These are phyloP conservation scores for Platanus orientalis DNA, from an alignment of 164 flowering plant genomes.

Conservation along the genomic window DNA sequence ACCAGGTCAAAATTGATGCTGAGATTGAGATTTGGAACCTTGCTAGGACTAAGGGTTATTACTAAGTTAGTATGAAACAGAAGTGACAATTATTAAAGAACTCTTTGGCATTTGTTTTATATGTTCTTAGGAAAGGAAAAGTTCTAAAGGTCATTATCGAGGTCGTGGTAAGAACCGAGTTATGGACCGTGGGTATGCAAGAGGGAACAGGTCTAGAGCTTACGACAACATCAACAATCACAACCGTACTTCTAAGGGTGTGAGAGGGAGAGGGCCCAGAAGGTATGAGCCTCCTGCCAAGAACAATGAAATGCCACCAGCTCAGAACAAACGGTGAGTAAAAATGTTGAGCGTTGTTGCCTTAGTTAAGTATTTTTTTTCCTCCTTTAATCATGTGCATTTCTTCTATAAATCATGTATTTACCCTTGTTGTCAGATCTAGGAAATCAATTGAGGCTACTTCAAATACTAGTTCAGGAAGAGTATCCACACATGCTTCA, in stretches of 20 bases:
- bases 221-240: slow-evolving; percentile 36
- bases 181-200: slow-evolving; percentile 46
- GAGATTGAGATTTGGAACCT: too few species aligned
- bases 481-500: slow-evolving; percentile 27
- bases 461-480: slow-evolving; percentile 35
- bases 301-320: slow-evolving; percentile 29
- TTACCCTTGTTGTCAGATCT: slow-evolving; percentile 27
- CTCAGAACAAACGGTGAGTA: slow-evolving; percentile 66
- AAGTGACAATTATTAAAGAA: background rate
- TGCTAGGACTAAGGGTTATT: too few species aligned
- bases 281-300: slow-evolving; percentile 52
- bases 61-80: background rate
- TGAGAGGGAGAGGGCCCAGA: slow-evolving; percentile 85
- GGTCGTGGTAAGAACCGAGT: slow-evolving; percentile 67
- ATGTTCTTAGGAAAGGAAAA: slow-evolving; percentile 54
- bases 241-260: slow-evolving; percentile 38
- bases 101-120: background rate
- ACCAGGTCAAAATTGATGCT: too few species aligned
- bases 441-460: slow-evolving; percentile 48
- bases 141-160: slow-evolving; percentile 48
- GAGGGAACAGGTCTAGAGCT: slow-evolving; percentile 52
- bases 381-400: background rate
- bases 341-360: background rate
- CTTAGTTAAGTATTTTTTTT: background rate
- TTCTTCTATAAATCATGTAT: background rate